Percentiles rank a stretch among this genome's conserved stretches.
Conservation (phyloP, 306 rosid genomes). For the Lathyrus tuberosus region DNA sequence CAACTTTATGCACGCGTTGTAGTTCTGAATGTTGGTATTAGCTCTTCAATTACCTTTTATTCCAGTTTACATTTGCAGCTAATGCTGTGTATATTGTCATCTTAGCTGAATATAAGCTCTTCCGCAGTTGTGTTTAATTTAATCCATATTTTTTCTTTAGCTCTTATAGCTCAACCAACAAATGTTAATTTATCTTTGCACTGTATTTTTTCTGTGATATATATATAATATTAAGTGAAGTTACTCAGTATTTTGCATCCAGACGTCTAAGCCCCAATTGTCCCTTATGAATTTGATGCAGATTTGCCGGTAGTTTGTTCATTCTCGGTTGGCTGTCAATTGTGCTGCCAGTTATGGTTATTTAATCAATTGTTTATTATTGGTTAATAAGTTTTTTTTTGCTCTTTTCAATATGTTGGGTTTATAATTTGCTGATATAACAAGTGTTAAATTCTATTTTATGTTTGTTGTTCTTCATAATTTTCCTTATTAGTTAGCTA, state of each 20-base stretch:
- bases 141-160: not conserved
- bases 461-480: no score
- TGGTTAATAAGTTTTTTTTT: not conserved
- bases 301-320: not conserved
- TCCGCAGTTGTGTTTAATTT: not conserved
- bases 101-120: not conserved
- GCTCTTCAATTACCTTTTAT: not conserved
- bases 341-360: not conserved
- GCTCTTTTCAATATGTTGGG: no score
- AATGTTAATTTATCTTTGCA: not conserved
- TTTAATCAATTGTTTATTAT: not conserved
- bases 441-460: no score
- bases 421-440: no score
- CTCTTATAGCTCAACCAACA: not conserved
- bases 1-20: not conserved
- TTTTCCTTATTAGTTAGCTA: no score
- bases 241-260: no score
- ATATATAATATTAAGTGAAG: not conserved
- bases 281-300: not conserved
- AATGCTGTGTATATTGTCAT: not conserved
- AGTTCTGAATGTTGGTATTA: not conserved
- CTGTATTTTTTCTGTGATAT: not conserved
- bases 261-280: not conserved
- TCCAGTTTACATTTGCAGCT: not conserved
- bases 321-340: not conserved